Conservation (phyloP, 179 eudicot species). For the Silene coronaria region DNA sequence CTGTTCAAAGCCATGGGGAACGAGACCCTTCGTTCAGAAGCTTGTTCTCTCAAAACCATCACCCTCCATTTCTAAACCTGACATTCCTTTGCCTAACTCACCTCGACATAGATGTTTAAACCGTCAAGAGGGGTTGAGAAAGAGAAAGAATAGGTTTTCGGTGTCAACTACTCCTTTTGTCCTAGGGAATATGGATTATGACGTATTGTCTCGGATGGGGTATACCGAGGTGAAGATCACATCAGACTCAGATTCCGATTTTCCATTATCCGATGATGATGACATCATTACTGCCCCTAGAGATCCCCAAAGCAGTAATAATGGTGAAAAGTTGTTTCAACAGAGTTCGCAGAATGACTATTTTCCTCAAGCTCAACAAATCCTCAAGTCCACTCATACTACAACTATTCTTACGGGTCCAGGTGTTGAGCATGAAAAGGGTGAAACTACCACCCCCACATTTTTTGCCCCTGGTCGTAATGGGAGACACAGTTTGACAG, state of each 20-base stretch:
- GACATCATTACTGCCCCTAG: slow-evolving; percentile 26
- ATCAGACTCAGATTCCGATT: slow-evolving; percentile 65
- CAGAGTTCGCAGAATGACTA: slow-evolving; percentile 20
- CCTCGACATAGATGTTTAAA: slow-evolving; percentile 49
- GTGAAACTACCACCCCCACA: slow-evolving; percentile 22
- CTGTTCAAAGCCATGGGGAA: slow-evolving; percentile 52
- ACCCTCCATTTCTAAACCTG: slow-evolving; percentile 41
- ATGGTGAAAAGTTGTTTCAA: slow-evolving; percentile 16
- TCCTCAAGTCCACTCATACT: slow-evolving; percentile 20
- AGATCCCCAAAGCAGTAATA: slow-evolving; percentile 19
- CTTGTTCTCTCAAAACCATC: slow-evolving; percentile 35
- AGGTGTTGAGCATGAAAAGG: slow-evolving; percentile 28
- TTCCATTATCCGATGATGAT: slow-evolving; percentile 59
- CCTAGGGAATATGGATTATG: slow-evolving; percentile 28
- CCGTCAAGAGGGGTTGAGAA: slow-evolving; percentile 55
- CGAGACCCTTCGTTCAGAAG: slow-evolving; percentile 50
- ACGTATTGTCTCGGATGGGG: slow-evolving; percentile 49
- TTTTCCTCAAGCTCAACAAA: slow-evolving; percentile 16
- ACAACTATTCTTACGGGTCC: slow-evolving; percentile 24
- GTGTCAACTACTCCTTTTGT: slow-evolving; percentile 28
- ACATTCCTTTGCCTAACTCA: slow-evolving; percentile 59
- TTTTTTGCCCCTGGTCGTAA: slow-evolving; percentile 20
- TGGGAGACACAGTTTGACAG: slow-evolving; percentile 24
- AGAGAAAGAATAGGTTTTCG: slow-evolving; percentile 44
- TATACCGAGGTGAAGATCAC: slow-evolving; percentile 54